These are phyloP conservation scores for Piper betle DNA, from an alignment of 164 flowering plant genomes.

Conservation along the genomic window DNA sequence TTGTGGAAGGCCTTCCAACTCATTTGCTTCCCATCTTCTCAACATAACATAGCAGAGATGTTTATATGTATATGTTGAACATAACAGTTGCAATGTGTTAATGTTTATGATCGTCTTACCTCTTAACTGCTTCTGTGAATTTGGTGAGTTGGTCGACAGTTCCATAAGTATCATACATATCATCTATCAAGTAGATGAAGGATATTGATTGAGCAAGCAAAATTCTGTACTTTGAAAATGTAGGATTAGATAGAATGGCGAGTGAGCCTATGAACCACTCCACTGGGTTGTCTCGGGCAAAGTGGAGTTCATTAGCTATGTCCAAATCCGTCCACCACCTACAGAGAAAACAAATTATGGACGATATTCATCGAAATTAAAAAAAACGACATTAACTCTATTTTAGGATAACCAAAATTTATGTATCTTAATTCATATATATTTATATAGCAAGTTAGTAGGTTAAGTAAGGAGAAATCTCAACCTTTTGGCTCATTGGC, in stretches of 20 bases:
- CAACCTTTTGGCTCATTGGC: too few relatives aligned
- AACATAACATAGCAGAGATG: neutral
- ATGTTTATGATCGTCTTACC: neutral
- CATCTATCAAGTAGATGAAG: neutral
- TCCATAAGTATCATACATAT: neutral
- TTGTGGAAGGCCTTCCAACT: neutral
- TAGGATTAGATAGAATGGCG: neutral
- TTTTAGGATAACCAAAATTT: too few relatives aligned
- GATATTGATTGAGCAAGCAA: neutral
- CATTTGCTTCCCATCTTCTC: neutral
- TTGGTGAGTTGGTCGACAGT: neutral
- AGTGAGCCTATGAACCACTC: neutral
- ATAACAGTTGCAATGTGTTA: too few relatives aligned
- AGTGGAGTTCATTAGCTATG: neutral
- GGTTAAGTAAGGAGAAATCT: too few relatives aligned
- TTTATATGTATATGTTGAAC: neutral
- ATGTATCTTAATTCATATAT: too few relatives aligned
- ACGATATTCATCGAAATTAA: too few relatives aligned
- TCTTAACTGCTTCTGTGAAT: neutral
- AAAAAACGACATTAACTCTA: too few relatives aligned
- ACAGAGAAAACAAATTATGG: neutral
- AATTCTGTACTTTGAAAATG: neutral
- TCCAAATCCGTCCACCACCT: neutral
- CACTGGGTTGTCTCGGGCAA: neutral
- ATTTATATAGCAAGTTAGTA: too few relatives aligned